phyloP scores from a whole-genome alignment of 805 yeast species.

The Dipodascus geniculatus region DNA sequence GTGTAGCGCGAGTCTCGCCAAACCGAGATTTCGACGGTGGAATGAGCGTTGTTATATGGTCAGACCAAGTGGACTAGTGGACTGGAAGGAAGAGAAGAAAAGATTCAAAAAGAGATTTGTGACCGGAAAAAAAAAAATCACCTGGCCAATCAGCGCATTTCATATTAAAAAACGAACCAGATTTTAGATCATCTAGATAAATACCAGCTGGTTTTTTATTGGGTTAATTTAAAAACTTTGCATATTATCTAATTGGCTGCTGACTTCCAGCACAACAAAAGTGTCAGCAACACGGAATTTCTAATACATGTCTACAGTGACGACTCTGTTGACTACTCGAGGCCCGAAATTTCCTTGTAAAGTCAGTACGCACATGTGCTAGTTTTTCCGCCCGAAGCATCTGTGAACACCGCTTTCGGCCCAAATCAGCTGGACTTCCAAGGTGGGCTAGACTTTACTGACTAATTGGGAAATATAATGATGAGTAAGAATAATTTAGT shows the following conservation, averaged over 20 bases:
- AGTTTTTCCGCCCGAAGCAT: too few relatives aligned
- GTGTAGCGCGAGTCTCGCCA: too few relatives aligned
- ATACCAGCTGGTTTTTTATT: not conserved
- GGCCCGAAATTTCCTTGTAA: too few relatives aligned
- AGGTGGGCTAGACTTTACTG: too few relatives aligned
- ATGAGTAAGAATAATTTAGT: too few relatives aligned
- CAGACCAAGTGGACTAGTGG: too few relatives aligned
- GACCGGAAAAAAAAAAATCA: not conserved
- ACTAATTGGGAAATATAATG: too few relatives aligned
- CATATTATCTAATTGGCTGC: not conserved
- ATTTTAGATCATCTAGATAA: not conserved
- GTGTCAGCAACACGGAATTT: too few relatives aligned
- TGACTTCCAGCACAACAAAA: not conserved
- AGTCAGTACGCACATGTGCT: too few relatives aligned
- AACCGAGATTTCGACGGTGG: not conserved
- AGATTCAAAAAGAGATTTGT: not conserved
- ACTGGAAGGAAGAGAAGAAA: not conserved
- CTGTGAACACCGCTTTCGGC: not conserved
- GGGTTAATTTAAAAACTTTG: not conserved
- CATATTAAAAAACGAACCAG: not conserved
- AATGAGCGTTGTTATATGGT: not conserved
- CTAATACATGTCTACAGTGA: too few relatives aligned
- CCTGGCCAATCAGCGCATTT: not conserved
- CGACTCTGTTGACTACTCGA: too few relatives aligned
- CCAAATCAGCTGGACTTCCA: not conserved